phyloP scores from a whole-genome alignment of 78 protist genomes.

The Polysphondylium violaceum region DNA sequence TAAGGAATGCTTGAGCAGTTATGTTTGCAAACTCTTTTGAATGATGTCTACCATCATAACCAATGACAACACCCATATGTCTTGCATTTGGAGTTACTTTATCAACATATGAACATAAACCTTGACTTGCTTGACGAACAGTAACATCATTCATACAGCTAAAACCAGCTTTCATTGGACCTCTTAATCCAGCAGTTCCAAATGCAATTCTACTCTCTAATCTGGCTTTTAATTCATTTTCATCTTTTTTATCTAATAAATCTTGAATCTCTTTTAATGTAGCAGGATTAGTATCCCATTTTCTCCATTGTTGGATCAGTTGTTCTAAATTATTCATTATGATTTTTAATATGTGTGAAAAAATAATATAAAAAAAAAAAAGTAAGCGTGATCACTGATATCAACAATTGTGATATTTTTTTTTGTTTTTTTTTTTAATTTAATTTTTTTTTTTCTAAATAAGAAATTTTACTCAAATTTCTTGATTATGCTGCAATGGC shows the following conservation, averaged over 20 bases:
- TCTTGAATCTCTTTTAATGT: conserved; percentile 34
- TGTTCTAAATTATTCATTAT: no score
- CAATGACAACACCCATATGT: conserved; percentile 52
- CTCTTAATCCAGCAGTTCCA: conserved; percentile 96
- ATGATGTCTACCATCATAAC: conserved; percentile 95
- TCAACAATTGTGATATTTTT: no score
- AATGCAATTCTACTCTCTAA: conserved; percentile 77
- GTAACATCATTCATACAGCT: conserved; percentile 95
- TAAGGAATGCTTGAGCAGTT: conserved; percentile 88
- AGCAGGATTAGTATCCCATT: conserved; percentile 61
- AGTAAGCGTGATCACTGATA: no score
- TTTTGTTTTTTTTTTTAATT: no score
- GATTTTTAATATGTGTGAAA: no score
- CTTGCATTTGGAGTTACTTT: conserved; percentile 12
- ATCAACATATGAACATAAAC: conserved; percentile 42
- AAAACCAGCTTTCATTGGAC: conserved; percentile 95
- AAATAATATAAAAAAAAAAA: no score
- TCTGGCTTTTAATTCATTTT: conserved; percentile 40
- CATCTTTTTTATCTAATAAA: conserved; percentile 32
- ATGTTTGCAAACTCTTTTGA: conserved; percentile 87
- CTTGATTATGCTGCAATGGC: no score
- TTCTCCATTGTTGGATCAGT: conserved; percentile 47
- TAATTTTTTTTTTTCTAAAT: no score
- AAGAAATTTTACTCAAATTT: no score
- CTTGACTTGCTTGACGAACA: conserved; percentile 94